Percentiles rank a stretch among this genome's conserved stretches.
phyloP scores from a whole-genome alignment of 2,329 filamentous ascomycete species.

The Westerdykella sp. region DNA sequence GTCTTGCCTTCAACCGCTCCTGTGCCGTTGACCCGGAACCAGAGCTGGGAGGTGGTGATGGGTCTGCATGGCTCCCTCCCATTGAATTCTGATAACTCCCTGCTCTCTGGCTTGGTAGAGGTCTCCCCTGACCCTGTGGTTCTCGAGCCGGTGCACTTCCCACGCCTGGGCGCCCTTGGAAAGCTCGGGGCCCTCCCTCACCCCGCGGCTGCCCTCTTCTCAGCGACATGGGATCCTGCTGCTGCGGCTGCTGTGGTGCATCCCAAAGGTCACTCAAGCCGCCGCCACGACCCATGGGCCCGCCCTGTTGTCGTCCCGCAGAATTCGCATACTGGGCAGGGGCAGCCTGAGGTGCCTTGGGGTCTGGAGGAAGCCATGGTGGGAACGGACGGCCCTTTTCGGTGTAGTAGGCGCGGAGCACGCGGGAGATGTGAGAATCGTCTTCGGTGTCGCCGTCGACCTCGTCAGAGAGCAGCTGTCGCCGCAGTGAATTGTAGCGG shows the following conservation, averaged over 20 bases:
- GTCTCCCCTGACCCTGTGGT: constrained; percentile 44
- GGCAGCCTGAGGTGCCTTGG: constrained; percentile 60
- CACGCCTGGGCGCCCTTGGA: constrained; percentile 19
- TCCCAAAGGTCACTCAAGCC: constrained; percentile 58
- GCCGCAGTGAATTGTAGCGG: constrained; percentile 53
- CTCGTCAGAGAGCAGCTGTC: constrained; percentile 60
- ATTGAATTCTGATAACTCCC: constrained; percentile 64
- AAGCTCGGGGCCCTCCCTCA: constrained; percentile 30
- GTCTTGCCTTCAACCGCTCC: constrained; percentile 71
- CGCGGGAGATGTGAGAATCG: constrained; percentile 90
- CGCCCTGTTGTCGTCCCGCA: constrained; percentile 30
- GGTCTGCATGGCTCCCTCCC: constrained; percentile 31
- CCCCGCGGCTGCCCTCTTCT: constrained; percentile 40
- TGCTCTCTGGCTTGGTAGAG: constrained; percentile 64
- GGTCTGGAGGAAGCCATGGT: constrained; percentile 81
- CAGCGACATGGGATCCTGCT: constrained; percentile 39
- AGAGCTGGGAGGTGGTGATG: constrained; percentile 35
- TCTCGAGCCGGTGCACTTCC: constrained; percentile 31
- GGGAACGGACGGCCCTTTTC: constrained; percentile 81
- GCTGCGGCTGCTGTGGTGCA: constrained; percentile 31
- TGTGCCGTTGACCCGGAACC: constrained; percentile 58
- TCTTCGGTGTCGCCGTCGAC: constrained; percentile 60
- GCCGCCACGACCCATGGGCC: constrained; percentile 35
- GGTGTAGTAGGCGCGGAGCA: constrained; percentile 84
- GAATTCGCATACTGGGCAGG: constrained; percentile 49